Conservation (phyloP, 768 basidiomycete genomes). For the Boletus reticulatus region DNA sequence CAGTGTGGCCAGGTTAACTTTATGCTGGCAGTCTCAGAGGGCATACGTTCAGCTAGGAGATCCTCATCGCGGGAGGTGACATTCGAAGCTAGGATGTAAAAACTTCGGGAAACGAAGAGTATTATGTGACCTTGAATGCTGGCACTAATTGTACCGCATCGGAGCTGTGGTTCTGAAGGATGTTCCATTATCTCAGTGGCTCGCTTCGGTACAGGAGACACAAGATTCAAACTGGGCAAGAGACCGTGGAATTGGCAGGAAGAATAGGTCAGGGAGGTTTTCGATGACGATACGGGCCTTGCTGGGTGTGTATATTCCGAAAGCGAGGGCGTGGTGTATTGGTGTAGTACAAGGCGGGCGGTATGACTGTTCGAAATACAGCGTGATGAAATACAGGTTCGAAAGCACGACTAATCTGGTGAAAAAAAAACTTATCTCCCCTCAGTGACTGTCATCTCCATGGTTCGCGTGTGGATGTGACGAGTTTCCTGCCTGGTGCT, state of each 20-base stretch:
- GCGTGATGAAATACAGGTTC: constrained; percentile 11
- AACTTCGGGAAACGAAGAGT: no score
- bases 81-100: no score
- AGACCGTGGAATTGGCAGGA: background rate
- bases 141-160: no score
- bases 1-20: no score
- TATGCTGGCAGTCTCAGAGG: no score
- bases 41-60: no score
- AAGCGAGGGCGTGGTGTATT: constrained; percentile 1
- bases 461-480: constrained; percentile 26
- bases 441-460: constrained; percentile 15
- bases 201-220: background rate
- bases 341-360: constrained; percentile 12
- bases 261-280: constrained; percentile 35
- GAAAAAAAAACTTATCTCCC: background rate
- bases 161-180: no score
- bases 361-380: constrained; percentile 12
- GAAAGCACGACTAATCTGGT: background rate
- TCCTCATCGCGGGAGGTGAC: no score
- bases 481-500: constrained; percentile 30
- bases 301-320: background rate
- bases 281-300: no score
- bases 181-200: no score
- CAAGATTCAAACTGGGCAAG: background rate
- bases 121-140: no score